Base-by-base conservation (phyloP, 108 stramenopile species). In the Pseudonitzschia delicatissima region DNA sequence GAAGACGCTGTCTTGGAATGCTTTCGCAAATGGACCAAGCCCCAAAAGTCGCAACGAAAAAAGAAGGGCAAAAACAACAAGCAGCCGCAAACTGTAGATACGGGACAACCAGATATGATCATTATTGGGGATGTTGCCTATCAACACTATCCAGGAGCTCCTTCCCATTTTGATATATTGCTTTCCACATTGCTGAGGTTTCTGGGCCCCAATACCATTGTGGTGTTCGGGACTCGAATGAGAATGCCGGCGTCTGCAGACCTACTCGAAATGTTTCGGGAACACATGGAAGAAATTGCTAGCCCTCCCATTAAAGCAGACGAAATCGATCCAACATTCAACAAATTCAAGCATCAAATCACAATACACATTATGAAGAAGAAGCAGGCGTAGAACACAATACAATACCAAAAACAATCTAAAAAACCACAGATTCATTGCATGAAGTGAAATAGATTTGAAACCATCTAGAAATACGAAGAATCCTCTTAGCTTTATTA, bases 71-170 rank as follows among this genome's bases (percentile, higher is more conserved):
- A 31, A n/a, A 39, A 42, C 0, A 44, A 55, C 39, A 47, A 59
- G 13, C 26, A 29, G 23, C 42, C 34, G 26, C 26, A 69, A 20
- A 34, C 51, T 13, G 31, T 44, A 34, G 13, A 45, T 1, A 35
- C 49, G 17, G 52, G 49, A 17, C 64, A 69, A 29, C 82, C 82
- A 2, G 71, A 70, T 20, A 32, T 83, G 27, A 74, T 83, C 0
- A 62, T 83, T 18, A 78, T 80, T 60, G 82, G 82, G 17, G 82
- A 83, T 53, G 82, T 83, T 15, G 78, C 82, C 6, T 83, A 83
- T 32, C 82, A 83, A 48, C 82, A 83, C 45, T 67, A 69, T 45
- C 82, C 82, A 11, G 82, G 79, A 5, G 77, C 77, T 23, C 77
- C 79, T 13, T 80, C 79, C 9, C 82, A 83, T 65, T 83, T 83